Conservation (phyloP, 2,329 filamentous ascomycete species). For the Fusarium beomiforme region DNA sequence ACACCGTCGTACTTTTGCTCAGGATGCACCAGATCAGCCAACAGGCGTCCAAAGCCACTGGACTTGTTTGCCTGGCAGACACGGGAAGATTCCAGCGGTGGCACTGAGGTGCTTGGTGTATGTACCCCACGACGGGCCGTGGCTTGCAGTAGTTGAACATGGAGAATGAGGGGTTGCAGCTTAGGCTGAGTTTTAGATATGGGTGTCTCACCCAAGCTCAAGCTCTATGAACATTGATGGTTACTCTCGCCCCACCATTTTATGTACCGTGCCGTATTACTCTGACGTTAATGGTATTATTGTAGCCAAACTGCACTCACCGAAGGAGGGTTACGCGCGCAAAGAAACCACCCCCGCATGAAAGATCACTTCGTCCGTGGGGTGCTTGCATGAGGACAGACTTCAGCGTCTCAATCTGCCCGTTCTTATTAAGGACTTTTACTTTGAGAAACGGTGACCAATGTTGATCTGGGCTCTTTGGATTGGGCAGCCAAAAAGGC, state of each 20-base stretch:
- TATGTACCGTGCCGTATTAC: background rate
- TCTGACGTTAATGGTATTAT: background rate
- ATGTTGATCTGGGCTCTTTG: slow-evolving; percentile 15
- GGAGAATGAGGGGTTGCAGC: slow-evolving; percentile 42
- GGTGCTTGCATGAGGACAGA: slow-evolving; percentile 25
- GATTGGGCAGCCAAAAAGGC: slow-evolving; percentile 30
- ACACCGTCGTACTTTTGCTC: background rate
- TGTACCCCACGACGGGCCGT: slow-evolving; percentile 30
- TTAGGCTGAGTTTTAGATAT: slow-evolving; percentile 13
- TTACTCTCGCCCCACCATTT: slow-evolving; percentile 17
- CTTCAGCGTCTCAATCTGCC: slow-evolving; percentile 16
- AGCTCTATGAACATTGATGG: slow-evolving; percentile 12
- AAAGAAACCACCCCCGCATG: slow-evolving; percentile 25
- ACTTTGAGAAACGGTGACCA: slow-evolving; percentile 28
- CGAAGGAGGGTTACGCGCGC: background rate
- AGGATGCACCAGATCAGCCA: background rate
- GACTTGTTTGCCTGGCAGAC: background rate
- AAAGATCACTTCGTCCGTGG: slow-evolving; percentile 7
- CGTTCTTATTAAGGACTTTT: slow-evolving; percentile 30
- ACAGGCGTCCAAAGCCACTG: background rate
- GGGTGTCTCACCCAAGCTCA: background rate
- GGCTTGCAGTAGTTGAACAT: slow-evolving; percentile 42
- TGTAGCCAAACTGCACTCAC: background rate
- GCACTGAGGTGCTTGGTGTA: slow-evolving; percentile 8
- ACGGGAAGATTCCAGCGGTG: background rate